A percentile compares a stretch with the other conserved stretches of the same genome.
Conservation (phyloP, 805 yeast genomes). For the Wickerhamomyces alni region DNA sequence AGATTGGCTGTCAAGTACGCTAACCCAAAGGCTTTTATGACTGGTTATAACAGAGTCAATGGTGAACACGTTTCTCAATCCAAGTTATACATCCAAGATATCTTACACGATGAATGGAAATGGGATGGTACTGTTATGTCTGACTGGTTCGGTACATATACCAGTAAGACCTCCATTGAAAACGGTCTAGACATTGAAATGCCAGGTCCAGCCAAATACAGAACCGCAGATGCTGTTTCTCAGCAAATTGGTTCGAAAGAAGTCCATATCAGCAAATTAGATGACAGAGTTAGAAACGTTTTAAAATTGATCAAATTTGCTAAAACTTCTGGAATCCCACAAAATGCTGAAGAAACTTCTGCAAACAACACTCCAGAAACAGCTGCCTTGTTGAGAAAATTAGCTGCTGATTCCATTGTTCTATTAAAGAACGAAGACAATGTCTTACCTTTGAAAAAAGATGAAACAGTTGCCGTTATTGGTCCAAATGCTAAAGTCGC, state of each 20-base stretch:
- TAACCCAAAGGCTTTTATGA: constrained; percentile 52
- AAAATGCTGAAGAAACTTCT: constrained; percentile 17
- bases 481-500: constrained; percentile 53
- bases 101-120: constrained; percentile 51
- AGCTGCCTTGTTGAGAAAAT: constrained; percentile 32
- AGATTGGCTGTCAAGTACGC: constrained; percentile 49
- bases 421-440: constrained; percentile 47
- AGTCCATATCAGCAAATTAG: constrained; percentile 32
- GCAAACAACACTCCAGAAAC: constrained; percentile 44
- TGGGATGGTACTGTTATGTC: constrained; percentile 53
- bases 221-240: constrained; percentile 29
- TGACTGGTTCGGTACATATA: constrained; percentile 59
- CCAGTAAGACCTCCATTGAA: constrained; percentile 38
- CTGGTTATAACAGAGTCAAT: constrained; percentile 57
- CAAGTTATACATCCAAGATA: constrained; percentile 34
- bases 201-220: constrained; percentile 58
- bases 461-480: constrained; percentile 43
- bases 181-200: constrained; percentile 60
- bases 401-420: constrained; percentile 48
- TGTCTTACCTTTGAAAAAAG: constrained; percentile 41
- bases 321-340: constrained; percentile 30
- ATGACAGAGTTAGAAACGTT: constrained; percentile 44
- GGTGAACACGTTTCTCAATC: constrained; percentile 52
- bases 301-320: constrained; percentile 43
- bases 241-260: constrained; percentile 39